Base-by-base conservation (phyloP, 768 basidiomycete genomes). In the Xanthoconium stramineum region DNA sequence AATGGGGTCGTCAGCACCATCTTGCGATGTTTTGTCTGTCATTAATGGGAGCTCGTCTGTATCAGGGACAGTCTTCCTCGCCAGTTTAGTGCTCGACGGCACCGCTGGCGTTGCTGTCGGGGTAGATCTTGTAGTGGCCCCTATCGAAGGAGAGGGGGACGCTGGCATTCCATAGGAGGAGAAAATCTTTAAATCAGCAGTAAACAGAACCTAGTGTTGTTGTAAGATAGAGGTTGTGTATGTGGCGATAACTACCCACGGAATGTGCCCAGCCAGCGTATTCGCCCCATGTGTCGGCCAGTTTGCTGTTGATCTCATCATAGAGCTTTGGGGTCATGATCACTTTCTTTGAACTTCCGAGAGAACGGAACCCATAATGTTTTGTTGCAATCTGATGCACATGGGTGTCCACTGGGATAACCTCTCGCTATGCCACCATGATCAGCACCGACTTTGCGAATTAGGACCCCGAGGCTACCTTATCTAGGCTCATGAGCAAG, bases 351-450 rank as follows among this genome's bases (percentile, higher is more conserved):
- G 63, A 62, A 8, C 53, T 49, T 32, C 68, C 65, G 0, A 74
- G 64, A 7, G 78, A 75, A 61, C 81, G 83, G 12, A 91, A 64
- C 1, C 86, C 86, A 63, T 93, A 91, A 64, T 90, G 76, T 66
- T 89, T 92, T 24, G 79, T 73, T 10, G 91, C 91, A 51, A 98
- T 94, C 66, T 96, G 93, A 60, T 89, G 78, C 30, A 99, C 90
- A 68, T 99, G 97, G 0, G 95, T 97, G 67, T 99, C 97, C 50
- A 99, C 91, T 5, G 97, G 97, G 10, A 98, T 82, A 15, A 94
- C 86, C 60, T 92, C 88, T 64, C 75, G 79, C 92, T 96, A 46
- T n/a, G 35, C 14, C 38, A 45, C 15, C 3, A 29, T 37, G 35
- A 39, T 68, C 50, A 62, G 49, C 11, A 44, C 50, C n/a, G 5